Evolutionary conservation across 257 asterid genomes (phyloP), one percentile per base, ranked within the genome.

Genomic region (Nicotiana undulata): DNA sequence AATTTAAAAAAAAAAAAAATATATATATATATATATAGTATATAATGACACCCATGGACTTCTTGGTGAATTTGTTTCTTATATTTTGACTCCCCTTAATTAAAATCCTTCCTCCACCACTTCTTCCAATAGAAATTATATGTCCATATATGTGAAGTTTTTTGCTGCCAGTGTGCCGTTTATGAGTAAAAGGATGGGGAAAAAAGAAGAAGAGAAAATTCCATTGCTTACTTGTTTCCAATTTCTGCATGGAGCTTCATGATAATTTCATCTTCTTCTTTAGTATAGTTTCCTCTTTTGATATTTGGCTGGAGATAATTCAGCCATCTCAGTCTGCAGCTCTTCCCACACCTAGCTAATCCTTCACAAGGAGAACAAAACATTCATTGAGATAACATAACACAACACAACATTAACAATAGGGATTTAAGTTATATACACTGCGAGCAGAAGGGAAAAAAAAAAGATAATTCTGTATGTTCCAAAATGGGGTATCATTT

Each of bases 201-300:
- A n/a, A 8, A 32, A 49, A 26, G 1, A 64, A 5, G 5, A 6
- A 34, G 22, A 28, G 60, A 53, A 5, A 7, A 16, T 17, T 17
- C 11, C 46, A 64, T 64, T 8, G n/a, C 65, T 76, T 76, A 76
- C 80, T 31, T 76, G 16, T 76, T 76, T 4, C 80, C 80, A 12
- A 76, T 53, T 31, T 76, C 55, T 32, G 63, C 65, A 3, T 76
- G 80, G 20, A 76, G 65, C 31, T 76, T 56, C 49, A 76, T 32
- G 56, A 76, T 55, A 16, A 32, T 76, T 31, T 56, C 68, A 6
- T 76, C 80, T 76, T 76, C 80, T 29, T 76, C 80, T n/a, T n/a
- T n/a, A 28, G 53, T 32, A 31, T 17, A 76, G 20, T 18, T 76
- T 76, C 80, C 80, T 76, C 68, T 76, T 76, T 31, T 76, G 8